A percentile compares a stretch with the other conserved stretches of the same genome.
Evolutionary conservation across 106 monocot species (phyloP).

Genomic region (Agapanthus africanus): DNA sequence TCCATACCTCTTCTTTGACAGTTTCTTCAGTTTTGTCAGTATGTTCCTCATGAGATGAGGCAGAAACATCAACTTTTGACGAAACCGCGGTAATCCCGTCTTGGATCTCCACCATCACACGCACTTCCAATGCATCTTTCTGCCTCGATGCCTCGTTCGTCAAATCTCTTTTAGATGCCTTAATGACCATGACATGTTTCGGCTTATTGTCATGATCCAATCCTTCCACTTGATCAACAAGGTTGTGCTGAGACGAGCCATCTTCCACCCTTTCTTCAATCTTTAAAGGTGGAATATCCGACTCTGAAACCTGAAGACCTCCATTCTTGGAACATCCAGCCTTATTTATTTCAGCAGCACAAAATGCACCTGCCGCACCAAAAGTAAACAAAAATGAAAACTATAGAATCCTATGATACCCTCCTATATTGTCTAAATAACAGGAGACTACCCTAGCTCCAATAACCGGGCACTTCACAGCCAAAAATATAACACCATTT

Average conservation of each 20-base stretch:
- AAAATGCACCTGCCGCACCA: slow-evolving; percentile 33
- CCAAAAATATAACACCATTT: too few relatives aligned
- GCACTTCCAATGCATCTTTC: slow-evolving; percentile 10
- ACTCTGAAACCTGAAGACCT: slow-evolving; percentile 19
- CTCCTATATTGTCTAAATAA: too few relatives aligned
- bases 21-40: slow-evolving; percentile 10
- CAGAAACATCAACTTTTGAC: slow-evolving; percentile 11
- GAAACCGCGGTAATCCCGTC: slow-evolving; percentile 20
- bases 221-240: slow-evolving; percentile 11
- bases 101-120: slow-evolving; percentile 25
- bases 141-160: slow-evolving; percentile 8
- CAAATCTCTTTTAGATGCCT: slow-evolving; percentile 13
- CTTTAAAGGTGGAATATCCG: slow-evolving; percentile 21
- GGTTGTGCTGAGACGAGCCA: neutral
- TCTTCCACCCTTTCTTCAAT: slow-evolving; percentile 20
- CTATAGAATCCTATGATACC: too few relatives aligned
- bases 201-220: slow-evolving; percentile 6
- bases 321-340: slow-evolving; percentile 18
- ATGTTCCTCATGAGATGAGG: slow-evolving; percentile 4
- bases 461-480: too few relatives aligned
- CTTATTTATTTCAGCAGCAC: slow-evolving; percentile 10
- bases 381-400: too few relatives aligned
- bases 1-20: slow-evolving; percentile 35
- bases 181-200: slow-evolving; percentile 22
- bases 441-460: too few relatives aligned